phyloP scores from a whole-genome alignment of 495 filamentous ascomycete species.

The Xylaria sp. region DNA sequence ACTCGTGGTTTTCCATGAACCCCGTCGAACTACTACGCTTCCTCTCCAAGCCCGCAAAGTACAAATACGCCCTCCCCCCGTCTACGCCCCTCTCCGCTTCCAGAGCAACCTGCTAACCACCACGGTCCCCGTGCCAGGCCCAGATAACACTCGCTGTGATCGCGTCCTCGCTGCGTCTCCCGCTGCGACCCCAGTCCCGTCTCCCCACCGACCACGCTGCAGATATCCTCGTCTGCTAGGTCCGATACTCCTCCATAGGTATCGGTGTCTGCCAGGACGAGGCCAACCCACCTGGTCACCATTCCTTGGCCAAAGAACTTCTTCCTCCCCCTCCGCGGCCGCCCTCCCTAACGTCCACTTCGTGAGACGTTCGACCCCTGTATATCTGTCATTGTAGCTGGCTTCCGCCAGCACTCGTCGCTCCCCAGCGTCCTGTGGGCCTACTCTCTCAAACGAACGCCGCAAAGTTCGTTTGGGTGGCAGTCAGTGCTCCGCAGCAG shows the following conservation, averaged over 20 bases:
- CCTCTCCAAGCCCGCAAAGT: slow-evolving; percentile 97
- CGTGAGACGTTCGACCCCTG: slow-evolving; percentile 58
- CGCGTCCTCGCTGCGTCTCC: slow-evolving; percentile 21
- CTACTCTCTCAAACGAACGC: slow-evolving; percentile 93
- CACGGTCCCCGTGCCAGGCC: slow-evolving; percentile 63
- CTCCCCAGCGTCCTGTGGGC: slow-evolving; percentile 74
- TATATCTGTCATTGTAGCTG: slow-evolving; percentile 56
- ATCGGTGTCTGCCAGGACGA: slow-evolving; percentile 85
- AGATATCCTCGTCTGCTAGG: slow-evolving; percentile 88
- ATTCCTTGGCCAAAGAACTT: slow-evolving; percentile 86
- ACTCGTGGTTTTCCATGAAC: slow-evolving; percentile 72
- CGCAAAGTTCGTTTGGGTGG: slow-evolving; percentile 90
- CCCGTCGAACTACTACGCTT: slow-evolving; percentile 91
- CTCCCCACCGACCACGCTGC: slow-evolving; percentile 50
- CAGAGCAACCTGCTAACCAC: slow-evolving; percentile 12
- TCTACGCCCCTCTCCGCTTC: neutral
- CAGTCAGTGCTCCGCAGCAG: slow-evolving; percentile 70
- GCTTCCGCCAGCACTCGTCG: slow-evolving; percentile 59
- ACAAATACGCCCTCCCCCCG: slow-evolving; percentile 25
- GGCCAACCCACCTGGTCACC: slow-evolving; percentile 69
- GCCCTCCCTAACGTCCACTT: slow-evolving; percentile 83
- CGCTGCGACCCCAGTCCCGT: too few relatives aligned
- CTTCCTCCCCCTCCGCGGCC: slow-evolving; percentile 80
- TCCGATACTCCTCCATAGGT: slow-evolving; percentile 82
- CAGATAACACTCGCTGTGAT: slow-evolving; percentile 76